These are phyloP conservation scores for Syzygium grande DNA, from an alignment of 345 rosid species.

Conservation along the genomic window DNA sequence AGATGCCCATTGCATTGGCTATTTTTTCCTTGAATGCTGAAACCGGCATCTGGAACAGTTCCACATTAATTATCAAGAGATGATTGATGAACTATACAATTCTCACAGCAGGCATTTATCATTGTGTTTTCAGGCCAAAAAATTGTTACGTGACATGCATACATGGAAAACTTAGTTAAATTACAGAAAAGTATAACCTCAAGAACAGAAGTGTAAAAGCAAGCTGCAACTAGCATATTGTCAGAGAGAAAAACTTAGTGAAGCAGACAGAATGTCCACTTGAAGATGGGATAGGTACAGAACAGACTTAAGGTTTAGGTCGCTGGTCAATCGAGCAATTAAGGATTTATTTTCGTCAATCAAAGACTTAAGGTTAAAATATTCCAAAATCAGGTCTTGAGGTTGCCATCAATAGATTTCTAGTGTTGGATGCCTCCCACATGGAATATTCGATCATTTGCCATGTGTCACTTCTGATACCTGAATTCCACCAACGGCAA, in stretches of 20 bases:
- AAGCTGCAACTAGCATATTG: background rate
- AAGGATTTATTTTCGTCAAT: background rate
- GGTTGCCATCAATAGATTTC: background rate
- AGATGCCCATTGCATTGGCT: constrained; percentile 59
- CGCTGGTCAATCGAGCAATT: background rate
- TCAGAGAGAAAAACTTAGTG: background rate
- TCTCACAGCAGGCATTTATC: background rate
- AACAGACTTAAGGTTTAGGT: background rate
- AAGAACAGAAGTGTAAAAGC: background rate
- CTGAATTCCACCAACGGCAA: background rate
- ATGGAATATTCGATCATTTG: background rate
- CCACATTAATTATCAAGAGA: background rate
- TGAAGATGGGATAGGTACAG: background rate
- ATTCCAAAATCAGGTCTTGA: background rate
- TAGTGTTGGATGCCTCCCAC: background rate
- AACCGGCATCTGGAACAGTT: constrained; percentile 58
- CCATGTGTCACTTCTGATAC: background rate
- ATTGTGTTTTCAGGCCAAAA: background rate
- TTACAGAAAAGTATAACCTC: background rate
- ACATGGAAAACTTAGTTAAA: background rate
- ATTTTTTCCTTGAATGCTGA: constrained; percentile 78
- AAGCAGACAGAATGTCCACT: background rate
- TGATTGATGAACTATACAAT: background rate
- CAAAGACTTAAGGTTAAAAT: background rate
- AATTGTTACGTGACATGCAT: background rate